phyloP scores from a whole-genome alignment of 2,329 filamentous ascomycete species.

The Diplodia scrobiculata region DNA sequence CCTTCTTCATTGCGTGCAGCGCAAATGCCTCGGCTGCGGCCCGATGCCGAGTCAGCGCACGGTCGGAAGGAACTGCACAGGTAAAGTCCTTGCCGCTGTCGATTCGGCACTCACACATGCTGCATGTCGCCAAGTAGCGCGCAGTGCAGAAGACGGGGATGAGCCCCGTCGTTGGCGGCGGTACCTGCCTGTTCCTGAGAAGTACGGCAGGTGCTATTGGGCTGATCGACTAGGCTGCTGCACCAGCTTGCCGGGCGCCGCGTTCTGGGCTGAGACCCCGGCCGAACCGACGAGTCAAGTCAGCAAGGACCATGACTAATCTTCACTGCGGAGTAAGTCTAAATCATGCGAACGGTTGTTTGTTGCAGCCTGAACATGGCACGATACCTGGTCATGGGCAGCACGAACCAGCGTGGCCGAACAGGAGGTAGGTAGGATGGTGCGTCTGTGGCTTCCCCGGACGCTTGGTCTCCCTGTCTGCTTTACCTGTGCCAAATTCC shows the following conservation, averaged over 20 bases:
- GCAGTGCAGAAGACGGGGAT: neutral
- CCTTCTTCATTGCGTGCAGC: neutral
- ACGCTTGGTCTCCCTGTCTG: neutral
- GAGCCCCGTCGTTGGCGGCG: neutral
- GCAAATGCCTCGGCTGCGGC: constrained; percentile 2
- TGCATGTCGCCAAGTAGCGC: neutral
- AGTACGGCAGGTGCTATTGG: neutral
- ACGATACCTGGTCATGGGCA: neutral
- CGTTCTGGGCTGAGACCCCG: constrained; percentile 2
- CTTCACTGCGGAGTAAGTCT: neutral
- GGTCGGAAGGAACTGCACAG: neutral
- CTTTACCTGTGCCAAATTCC: neutral
- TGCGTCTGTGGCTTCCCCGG: neutral
- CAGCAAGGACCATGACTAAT: neutral
- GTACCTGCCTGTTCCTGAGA: constrained; percentile 23
- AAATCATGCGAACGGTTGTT: neutral
- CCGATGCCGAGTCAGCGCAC: constrained; percentile 22
- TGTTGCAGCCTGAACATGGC: neutral
- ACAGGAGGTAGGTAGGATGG: neutral
- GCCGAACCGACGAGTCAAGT: neutral
- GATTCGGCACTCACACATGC: neutral
- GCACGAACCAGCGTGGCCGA: neutral
- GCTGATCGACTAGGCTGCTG: neutral
- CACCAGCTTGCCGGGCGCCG: constrained; percentile 5
- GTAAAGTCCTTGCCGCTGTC: neutral